Conservation (phyloP, 257 asterid genomes). For the Lithospermum erythrorhizon region DNA sequence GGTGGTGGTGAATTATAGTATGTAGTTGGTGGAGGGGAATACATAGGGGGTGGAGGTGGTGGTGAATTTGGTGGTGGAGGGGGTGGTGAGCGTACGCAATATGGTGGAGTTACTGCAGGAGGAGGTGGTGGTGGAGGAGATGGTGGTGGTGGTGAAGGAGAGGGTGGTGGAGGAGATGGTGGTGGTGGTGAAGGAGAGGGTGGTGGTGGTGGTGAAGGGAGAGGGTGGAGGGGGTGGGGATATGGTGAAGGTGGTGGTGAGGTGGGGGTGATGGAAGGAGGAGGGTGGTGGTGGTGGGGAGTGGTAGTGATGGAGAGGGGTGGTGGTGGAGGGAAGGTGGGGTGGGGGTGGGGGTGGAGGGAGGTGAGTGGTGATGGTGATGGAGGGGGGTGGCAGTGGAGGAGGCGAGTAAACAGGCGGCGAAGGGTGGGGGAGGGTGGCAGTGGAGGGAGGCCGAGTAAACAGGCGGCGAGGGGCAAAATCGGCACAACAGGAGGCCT, state of each 20-base stretch:
- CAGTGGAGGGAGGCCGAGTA: slow-evolving; percentile 15
- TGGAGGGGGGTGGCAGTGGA: slow-evolving; percentile 4
- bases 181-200: slow-evolving; percentile 1
- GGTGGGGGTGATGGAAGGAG: slow-evolving; percentile 4
- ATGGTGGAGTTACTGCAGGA: slow-evolving; percentile 17
- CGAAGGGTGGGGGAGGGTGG: slow-evolving; percentile 17
- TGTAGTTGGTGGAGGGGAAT: slow-evolving; percentile 21
- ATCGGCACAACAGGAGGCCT: slow-evolving; percentile 53
- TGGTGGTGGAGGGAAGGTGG: slow-evolving; percentile 9
- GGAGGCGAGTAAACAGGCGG: slow-evolving; percentile 17
- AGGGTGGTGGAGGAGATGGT: slow-evolving; percentile 18
- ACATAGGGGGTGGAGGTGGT: slow-evolving; percentile 24
- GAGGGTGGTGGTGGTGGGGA: slow-evolving; percentile 18
- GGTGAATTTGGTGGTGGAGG: slow-evolving; percentile 11
- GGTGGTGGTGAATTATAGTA: slow-evolving; percentile 19
- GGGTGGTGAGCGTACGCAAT: not conserved
- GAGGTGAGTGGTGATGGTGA: slow-evolving; percentile 10
- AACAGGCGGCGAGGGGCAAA: slow-evolving; percentile 22
- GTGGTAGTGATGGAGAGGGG: slow-evolving; percentile 10
- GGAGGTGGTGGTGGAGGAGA: slow-evolving; percentile 12
- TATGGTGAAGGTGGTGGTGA: slow-evolving; percentile 15
- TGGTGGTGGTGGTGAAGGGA: not conserved
- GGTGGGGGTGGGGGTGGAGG: slow-evolving; percentile 16
- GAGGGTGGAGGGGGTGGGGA: slow-evolving; percentile 9
- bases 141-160: slow-evolving; percentile 21